These are phyloP conservation scores for Trametopsis cervina DNA, from an alignment of 768 basidiomycete species.

Conservation along the genomic window DNA sequence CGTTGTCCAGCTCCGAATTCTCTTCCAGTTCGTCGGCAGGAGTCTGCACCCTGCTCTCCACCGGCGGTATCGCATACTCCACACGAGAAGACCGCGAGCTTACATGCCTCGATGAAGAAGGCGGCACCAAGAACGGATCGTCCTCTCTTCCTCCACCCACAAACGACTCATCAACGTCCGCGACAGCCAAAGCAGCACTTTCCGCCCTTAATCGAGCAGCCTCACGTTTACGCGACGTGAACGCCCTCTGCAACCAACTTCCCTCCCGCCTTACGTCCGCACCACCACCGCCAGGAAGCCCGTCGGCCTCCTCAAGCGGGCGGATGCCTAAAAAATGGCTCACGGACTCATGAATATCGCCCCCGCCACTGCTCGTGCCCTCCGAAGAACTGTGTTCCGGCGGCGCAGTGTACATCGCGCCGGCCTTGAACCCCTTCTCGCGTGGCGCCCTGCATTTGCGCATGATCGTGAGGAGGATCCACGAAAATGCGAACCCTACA, in stretches of 20 bases:
- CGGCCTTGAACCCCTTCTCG: slow-evolving; percentile 17
- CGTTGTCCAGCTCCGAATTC: slow-evolving; percentile 21
- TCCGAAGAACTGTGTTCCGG: background rate
- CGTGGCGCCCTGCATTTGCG: slow-evolving; percentile 2
- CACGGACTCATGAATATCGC: background rate
- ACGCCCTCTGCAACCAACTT: slow-evolving; percentile 14
- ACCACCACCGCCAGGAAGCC: background rate
- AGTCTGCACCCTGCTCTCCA: background rate
- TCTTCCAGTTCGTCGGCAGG: slow-evolving; percentile 15
- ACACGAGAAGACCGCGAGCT: background rate
- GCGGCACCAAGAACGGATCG: slow-evolving; percentile 10
- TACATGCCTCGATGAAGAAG: background rate
- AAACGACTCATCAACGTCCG: background rate
- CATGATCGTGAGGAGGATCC: slow-evolving; percentile 12
- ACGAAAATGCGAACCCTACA: slow-evolving; percentile 17
- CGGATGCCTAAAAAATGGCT: slow-evolving; percentile 7
- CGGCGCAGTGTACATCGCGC: slow-evolving; percentile 21
- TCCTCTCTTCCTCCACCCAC: slow-evolving; percentile 6
- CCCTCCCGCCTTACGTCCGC: background rate
- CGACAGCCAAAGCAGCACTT: background rate
- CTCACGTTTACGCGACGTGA: slow-evolving; percentile 4
- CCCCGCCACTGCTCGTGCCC: background rate
- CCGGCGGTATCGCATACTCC: background rate
- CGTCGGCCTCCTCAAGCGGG: background rate
- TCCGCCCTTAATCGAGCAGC: background rate